Conservation (phyloP, 2,329 filamentous ascomycete species). For the Aspergillus sergii region DNA sequence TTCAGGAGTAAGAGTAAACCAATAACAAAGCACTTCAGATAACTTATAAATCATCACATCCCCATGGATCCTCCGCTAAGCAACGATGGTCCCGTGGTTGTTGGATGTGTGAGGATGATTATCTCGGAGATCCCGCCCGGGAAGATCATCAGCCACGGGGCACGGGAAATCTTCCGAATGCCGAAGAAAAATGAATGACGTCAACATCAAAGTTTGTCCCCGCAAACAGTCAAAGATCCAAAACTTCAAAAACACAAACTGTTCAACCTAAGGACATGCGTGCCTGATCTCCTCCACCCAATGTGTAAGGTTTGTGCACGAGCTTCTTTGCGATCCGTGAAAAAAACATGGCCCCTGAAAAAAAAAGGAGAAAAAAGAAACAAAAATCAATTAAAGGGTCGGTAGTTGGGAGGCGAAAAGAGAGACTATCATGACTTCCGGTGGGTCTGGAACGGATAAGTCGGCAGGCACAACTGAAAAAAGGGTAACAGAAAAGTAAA, state of each 20-base stretch:
- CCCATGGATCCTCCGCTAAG: not conserved
- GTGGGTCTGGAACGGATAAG: slow-evolving; percentile 4
- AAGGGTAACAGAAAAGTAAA: not conserved
- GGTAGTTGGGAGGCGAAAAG: not conserved
- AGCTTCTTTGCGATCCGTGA: no score
- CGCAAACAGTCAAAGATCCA: not conserved
- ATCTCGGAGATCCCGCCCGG: not conserved
- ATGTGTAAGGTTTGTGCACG: no score
- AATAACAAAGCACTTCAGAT: no score
- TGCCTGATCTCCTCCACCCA: no score
- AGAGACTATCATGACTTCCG: not conserved
- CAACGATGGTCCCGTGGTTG: not conserved
- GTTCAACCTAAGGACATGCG: no score
- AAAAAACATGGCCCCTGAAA: no score
- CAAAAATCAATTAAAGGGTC: not conserved
- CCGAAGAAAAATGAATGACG: not conserved
- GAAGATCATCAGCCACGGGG: not conserved
- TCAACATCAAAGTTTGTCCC: not conserved
- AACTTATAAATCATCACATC: no score
- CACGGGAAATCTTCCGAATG: not conserved
- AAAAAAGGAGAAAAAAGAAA: not conserved
- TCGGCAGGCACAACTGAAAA: slow-evolving; percentile 3
- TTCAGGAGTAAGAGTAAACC: no score
- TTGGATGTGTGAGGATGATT: not conserved
- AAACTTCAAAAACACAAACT: no score